Conservation (phyloP, 2,329 filamentous ascomycete species). For the Ophiostoma ulmi region DNA sequence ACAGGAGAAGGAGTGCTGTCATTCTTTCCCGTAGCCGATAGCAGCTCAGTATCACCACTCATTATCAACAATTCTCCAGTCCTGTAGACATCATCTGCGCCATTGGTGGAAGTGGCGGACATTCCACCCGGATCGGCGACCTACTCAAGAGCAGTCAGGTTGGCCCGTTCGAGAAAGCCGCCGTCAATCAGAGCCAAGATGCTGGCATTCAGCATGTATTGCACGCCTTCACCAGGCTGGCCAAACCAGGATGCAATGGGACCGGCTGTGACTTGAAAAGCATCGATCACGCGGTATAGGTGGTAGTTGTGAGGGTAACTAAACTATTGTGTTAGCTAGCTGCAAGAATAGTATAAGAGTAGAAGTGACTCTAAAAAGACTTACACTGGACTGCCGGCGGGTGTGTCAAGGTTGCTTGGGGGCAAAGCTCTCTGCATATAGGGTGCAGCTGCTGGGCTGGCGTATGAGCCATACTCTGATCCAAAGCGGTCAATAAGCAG, state of each 20-base stretch:
- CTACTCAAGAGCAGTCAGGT: slow-evolving; percentile 23
- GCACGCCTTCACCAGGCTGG: slow-evolving; percentile 45
- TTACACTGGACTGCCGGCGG: slow-evolving; percentile 30
- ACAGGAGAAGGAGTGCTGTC: not conserved
- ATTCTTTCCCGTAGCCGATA: not conserved
- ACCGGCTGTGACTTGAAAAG: slow-evolving; percentile 39
- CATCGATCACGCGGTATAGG: slow-evolving; percentile 42
- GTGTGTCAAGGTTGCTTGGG: slow-evolving; percentile 41
- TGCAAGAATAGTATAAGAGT: not conserved
- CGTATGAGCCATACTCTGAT: slow-evolving; percentile 40
- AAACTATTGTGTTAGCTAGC: not conserved
- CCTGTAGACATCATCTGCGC: too few species aligned
- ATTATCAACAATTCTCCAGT: not conserved
- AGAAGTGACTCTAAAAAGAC: slow-evolving; percentile 16
- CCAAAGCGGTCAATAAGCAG: slow-evolving; percentile 47
- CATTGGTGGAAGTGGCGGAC: not conserved
- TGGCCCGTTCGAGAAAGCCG: slow-evolving; percentile 34
- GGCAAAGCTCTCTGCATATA: slow-evolving; percentile 46
- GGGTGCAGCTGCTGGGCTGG: slow-evolving; percentile 42
- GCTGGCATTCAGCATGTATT: slow-evolving; percentile 31
- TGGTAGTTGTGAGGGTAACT: slow-evolving; percentile 46
- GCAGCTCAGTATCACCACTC: not conserved
- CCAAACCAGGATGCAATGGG: slow-evolving; percentile 48
- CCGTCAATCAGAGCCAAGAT: slow-evolving; percentile 34
- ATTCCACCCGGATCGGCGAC: not conserved